Evolutionary conservation across 2,329 filamentous ascomycete genomes (phyloP).

Genomic region (Claviceps fusiformis): DNA sequence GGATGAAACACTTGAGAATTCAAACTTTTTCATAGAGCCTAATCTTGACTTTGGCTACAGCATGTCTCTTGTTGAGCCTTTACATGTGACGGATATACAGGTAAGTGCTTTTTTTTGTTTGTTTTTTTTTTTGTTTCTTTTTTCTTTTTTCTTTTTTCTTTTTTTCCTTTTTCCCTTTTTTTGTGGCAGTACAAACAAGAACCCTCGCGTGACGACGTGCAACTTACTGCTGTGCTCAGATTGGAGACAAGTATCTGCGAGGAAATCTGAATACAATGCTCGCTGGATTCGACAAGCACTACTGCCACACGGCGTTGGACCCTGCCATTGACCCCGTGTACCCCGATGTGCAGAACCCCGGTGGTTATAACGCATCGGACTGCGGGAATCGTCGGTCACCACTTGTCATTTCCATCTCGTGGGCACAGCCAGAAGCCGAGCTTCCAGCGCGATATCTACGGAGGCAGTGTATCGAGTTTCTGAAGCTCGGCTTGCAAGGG

Average conservation of each 20-base stretch:
- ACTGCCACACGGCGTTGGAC: neutral
- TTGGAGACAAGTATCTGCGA: neutral
- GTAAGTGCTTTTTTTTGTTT: neutral
- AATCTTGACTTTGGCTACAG: neutral
- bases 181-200: no score
- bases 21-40: neutral
- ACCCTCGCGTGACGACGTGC: no score
- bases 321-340: neutral
- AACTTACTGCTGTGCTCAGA: neutral
- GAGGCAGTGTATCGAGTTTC: neutral
- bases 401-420: neutral
- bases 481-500: conserved; percentile 48
- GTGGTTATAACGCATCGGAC: neutral
- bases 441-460: neutral
- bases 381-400: neutral
- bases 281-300: neutral
- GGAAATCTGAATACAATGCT: neutral
- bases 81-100: neutral
- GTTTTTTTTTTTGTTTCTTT: neutral
- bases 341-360: neutral
- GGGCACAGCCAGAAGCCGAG: neutral
- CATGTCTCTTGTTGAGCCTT: neutral
- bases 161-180: neutral
- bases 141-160: neutral
- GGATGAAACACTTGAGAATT: neutral